Base-by-base conservation (phyloP, 805 yeast genomes). In the Candida incommunis region DNA sequence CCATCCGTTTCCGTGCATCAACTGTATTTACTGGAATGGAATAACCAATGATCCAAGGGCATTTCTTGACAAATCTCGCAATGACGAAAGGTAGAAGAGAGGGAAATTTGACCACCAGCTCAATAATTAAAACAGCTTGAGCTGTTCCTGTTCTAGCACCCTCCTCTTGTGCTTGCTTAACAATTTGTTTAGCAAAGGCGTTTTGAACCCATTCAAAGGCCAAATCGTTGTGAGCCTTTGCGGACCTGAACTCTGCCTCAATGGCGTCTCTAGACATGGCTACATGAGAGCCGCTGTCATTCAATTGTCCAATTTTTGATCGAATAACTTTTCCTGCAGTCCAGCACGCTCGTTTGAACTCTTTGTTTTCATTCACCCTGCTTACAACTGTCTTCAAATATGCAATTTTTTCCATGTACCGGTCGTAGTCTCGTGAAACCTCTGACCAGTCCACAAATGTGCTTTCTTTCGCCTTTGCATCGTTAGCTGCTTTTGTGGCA, bases 101-200 rank as follows among this genome's bases (percentile, higher is more conserved):
- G 0, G 74, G 71, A 52, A 66, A 71, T 26, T 61, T 64, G 16
- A 70, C 57, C 53, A 86, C 56, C 35, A 87, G 57, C 25, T 69
- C 66, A 16, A 74, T 56, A 0, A 90, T 66, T 26, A 90, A 62
- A 53, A 71, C 72, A 0, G 85, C 95, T 41, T 92, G 64, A 0
- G 98, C 94, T 5, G 82, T 55, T 0, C 96, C 83, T 2, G 87
- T 76, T 40, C 75, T 73, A 1, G 94, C 79, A 47, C 80, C 75
- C 61, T 92, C 98, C 1, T 94, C 76, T 61, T 88, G 97, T 1
- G 96, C 90, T 63, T 92, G 98, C 23, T 82, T 76, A 1, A 92
- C 84, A 1, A 88, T 65, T 2, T 90, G 82, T 57, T 92, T 92
- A 3, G 96, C 82, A 23, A 83, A 72, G 56, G 80, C 81, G 57